Evolutionary conservation across 495 filamentous ascomycete genomes (phyloP), one percentile per base, ranked within the genome.

Genomic region (Podospora pseudoanserina): DNA sequence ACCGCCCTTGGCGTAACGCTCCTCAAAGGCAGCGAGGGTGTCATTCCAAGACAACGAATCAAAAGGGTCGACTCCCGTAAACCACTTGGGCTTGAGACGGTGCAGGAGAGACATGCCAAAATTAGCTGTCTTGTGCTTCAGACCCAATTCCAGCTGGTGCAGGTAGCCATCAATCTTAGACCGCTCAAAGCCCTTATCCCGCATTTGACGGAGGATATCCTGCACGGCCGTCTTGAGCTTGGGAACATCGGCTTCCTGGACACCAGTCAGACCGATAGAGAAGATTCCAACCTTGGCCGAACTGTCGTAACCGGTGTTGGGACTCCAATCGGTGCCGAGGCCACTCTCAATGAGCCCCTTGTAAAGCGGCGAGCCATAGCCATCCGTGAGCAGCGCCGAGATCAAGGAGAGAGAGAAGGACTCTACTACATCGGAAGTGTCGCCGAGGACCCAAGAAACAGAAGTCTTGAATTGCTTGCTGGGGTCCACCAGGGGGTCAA

Each of bases 361-460:
- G 75, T 98, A 98, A 71, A 99, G 81, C 2, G 95, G 96, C 26
- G 95, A 97, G 26, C 95, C 93, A 76, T 97, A 99, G 18, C 96
- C 95, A 75, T 97, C 92, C 69, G 95, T 85, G 34, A 99, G 81
- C 34, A 98, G 78, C 2, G 89, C 91, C 18, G 92, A 93, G 28
- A 97, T 75, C 28, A 99, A 83, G 30, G 90, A 85, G 9, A 96
- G 74, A 0, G 93, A 92, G 79, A 98, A 97, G 0, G 87, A 91
- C 75, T 99, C 94, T 6, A 94, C 80, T 18, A 93, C 84, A 73
- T 99, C 86, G 2, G 88, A 87, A 0, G 90, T 87, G 71, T 96
- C 88, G 34, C 93, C 92, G 80, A 94, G 88, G 34, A 95, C 81
- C 95, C 95, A 99, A 1, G 94, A 96, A 0, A 90, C 88, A 0